phyloP scores from a whole-genome alignment of 179 eudicot genomes.

The Drosera spatulata region DNA sequence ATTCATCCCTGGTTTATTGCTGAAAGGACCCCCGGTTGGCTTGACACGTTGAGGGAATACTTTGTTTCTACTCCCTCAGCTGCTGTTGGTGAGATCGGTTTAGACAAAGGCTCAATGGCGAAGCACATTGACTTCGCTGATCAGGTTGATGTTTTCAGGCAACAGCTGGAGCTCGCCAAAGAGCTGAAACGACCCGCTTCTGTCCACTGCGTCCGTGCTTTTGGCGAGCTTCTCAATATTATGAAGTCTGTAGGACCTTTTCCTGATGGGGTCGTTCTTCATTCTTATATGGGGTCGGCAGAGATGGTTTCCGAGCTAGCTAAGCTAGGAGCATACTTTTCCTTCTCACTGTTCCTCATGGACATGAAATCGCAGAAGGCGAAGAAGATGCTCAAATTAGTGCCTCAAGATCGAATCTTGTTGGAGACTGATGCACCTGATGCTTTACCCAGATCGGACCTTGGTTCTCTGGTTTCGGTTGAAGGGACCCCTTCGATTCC shows the following conservation, averaged over 20 bases:
- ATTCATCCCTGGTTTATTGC: conserved; percentile 71
- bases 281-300: conserved; percentile 81
- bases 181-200: conserved; percentile 78
- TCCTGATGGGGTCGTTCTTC: conserved; percentile 72
- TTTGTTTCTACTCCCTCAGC: conserved; percentile 63
- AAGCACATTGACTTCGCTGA: conserved; percentile 58
- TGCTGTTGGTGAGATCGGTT: conserved; percentile 88
- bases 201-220: conserved; percentile 87
- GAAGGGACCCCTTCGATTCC: conserved; percentile 34
- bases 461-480: conserved; percentile 37
- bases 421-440: conserved; percentile 97
- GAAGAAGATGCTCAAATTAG: conserved; percentile 64
- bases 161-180: conserved; percentile 78
- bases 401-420: conserved; percentile 70
- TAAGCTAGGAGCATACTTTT: conserved; percentile 81
- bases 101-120: conserved; percentile 74
- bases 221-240: conserved; percentile 76
- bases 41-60: conserved; percentile 38
- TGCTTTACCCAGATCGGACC: conserved; percentile 48
- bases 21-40: conserved; percentile 55
- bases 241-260: conserved; percentile 74
- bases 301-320: conserved; percentile 87
- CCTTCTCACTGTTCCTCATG: conserved; percentile 86
- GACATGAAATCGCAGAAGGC: conserved; percentile 73
- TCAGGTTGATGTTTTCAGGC: conserved; percentile 57